These are phyloP conservation scores for Phylloporus rhodoxanthus DNA, from an alignment of 768 basidiomycete species.

Conservation along the genomic window DNA sequence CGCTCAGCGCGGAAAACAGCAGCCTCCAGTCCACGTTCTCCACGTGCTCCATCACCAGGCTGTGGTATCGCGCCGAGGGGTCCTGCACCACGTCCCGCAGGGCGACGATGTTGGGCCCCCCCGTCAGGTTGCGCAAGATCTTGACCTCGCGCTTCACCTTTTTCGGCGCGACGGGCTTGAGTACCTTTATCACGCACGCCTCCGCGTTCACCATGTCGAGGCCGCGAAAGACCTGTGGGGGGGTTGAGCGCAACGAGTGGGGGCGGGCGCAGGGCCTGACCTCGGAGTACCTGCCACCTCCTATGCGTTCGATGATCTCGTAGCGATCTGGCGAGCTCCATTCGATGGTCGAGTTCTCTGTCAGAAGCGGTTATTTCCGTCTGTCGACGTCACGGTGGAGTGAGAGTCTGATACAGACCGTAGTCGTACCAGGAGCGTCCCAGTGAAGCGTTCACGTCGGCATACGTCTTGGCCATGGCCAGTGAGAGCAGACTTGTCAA, in stretches of 20 bases:
- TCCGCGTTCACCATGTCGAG: conserved; percentile 50
- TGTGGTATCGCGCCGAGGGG: conserved; percentile 53
- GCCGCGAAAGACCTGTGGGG: conserved; percentile 51
- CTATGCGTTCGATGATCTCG: conserved; percentile 58
- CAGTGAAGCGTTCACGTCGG: conserved; percentile 52
- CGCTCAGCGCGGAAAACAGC: conserved; percentile 52
- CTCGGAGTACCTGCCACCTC: conserved; percentile 64
- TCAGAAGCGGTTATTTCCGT: conserved; percentile 1
- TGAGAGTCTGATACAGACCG: conserved; percentile 33
- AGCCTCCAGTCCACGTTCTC: conserved; percentile 63
- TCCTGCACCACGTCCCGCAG: conserved; percentile 67
- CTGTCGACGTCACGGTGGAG: not conserved
- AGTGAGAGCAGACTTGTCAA: conserved; percentile 15
- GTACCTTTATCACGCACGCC: conserved; percentile 61
- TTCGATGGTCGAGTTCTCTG: conserved; percentile 54
- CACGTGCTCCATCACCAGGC: conserved; percentile 64
- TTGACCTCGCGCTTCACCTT: conserved; percentile 76
- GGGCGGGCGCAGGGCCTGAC: conserved; percentile 23
- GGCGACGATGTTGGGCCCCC: conserved; percentile 64
- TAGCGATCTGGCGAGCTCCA: conserved; percentile 66
- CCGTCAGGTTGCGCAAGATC: conserved; percentile 61
- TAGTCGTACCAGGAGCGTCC: conserved; percentile 62
- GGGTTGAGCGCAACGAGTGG: not conserved
- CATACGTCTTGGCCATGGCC: conserved; percentile 46
- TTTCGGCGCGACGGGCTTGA: conserved; percentile 61